phyloP scores from a whole-genome alignment of 331 rosid species.

The Cydonia oblonga region DNA sequence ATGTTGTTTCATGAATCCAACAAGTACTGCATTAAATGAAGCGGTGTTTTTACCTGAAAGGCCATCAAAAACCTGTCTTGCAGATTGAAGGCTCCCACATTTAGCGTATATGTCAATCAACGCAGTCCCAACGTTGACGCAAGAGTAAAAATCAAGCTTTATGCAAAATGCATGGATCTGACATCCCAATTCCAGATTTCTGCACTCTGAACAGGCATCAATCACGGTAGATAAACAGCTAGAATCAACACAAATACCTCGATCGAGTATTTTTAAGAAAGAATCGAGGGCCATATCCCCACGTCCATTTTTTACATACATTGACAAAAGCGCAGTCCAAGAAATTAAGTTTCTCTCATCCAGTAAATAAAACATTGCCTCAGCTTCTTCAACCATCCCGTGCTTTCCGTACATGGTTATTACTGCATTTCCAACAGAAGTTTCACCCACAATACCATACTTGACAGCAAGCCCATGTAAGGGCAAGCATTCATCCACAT shows the following conservation, averaged over 20 bases:
- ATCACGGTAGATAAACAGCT: slow-evolving; percentile 21
- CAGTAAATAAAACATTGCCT: slow-evolving; percentile 19
- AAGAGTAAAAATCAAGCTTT: slow-evolving; percentile 26
- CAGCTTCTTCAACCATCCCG: slow-evolving; percentile 35
- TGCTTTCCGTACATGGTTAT: slow-evolving; percentile 41
- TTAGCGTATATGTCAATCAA: slow-evolving; percentile 35
- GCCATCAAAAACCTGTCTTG: slow-evolving; percentile 23
- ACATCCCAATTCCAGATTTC: slow-evolving; percentile 24
- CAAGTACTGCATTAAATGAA: slow-evolving; percentile 34
- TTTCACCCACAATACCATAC: slow-evolving; percentile 24
- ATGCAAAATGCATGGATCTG: slow-evolving; percentile 28
- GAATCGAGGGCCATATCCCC: slow-evolving; percentile 13
- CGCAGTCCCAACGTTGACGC: slow-evolving; percentile 23
- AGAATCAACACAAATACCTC: slow-evolving; percentile 25
- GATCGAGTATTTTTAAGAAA: slow-evolving; percentile 27
- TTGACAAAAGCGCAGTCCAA: slow-evolving; percentile 35
- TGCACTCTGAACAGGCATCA: slow-evolving; percentile 40
- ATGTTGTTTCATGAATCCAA: slow-evolving; percentile 31
- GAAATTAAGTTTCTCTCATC: slow-evolving; percentile 28
- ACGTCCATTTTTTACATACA: slow-evolving; percentile 19
- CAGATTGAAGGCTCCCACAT: slow-evolving; percentile 28
- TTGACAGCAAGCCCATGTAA: slow-evolving; percentile 35
- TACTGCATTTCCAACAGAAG: slow-evolving; percentile 33
- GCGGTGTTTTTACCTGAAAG: slow-evolving; percentile 26
- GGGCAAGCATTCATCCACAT: slow-evolving; percentile 23